These are phyloP conservation scores for Hericium rajendrae DNA, from an alignment of 768 basidiomycete genomes.

Conservation along the genomic window DNA sequence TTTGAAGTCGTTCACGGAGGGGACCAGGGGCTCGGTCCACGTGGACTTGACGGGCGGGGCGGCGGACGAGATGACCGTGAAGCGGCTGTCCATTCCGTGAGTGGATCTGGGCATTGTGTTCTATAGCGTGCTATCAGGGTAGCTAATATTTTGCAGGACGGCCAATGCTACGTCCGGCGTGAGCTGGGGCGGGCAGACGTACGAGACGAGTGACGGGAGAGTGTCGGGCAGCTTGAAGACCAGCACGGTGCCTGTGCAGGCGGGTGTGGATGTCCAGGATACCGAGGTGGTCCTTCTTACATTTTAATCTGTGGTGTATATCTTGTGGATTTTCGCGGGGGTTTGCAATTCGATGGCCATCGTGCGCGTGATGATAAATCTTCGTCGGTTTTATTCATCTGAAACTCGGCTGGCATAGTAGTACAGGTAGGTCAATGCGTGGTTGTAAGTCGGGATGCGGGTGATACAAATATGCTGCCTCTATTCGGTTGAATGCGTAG, in stretches of 20 bases:
- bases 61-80: slow-evolving; percentile 29
- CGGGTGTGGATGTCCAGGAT: slow-evolving; percentile 36
- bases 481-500: background rate
- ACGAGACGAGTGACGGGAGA: slow-evolving; percentile 39
- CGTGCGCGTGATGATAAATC: background rate
- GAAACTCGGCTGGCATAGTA: too few relatives aligned
- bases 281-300: slow-evolving; percentile 37
- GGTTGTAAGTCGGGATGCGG: background rate
- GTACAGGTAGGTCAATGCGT: background rate
- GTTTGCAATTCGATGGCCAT: background rate
- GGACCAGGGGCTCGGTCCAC: slow-evolving; percentile 1
- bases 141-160: too few relatives aligned
- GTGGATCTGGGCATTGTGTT: too few relatives aligned
- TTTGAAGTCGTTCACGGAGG: slow-evolving; percentile 31
- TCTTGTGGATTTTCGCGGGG: too few relatives aligned
- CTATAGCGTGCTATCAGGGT: too few relatives aligned
- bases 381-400: background rate
- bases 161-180: slow-evolving; percentile 41
- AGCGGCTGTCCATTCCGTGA: slow-evolving; percentile 40
- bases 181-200: slow-evolving; percentile 50
- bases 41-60: slow-evolving; percentile 20
- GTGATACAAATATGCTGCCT: background rate
- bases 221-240: slow-evolving; percentile 27
- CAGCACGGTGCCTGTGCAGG: slow-evolving; percentile 21
- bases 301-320: slow-evolving; percentile 15